Evolutionary conservation across 495 filamentous ascomycete genomes (phyloP).

Genomic region (Tuber borchii): DNA sequence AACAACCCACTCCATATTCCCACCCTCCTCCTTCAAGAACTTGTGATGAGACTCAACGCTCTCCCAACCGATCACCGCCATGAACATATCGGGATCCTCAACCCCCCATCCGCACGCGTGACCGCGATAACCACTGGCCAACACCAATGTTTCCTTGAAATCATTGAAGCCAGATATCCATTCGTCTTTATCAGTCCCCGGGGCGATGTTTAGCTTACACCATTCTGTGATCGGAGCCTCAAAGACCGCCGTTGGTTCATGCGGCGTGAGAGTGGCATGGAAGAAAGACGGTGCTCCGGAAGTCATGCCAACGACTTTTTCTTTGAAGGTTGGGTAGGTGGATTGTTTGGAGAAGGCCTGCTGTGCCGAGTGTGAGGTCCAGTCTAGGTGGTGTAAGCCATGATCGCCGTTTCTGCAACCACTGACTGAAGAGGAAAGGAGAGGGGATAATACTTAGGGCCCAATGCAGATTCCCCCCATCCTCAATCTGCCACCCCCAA

Average conservation of each 20-base stretch:
- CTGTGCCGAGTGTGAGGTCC: not conserved
- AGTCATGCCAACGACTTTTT: not conserved
- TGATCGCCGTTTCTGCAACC: not conserved
- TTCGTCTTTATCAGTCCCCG: conserved; percentile 17
- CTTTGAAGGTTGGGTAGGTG: conserved; percentile 4
- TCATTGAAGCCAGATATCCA: conserved; percentile 6
- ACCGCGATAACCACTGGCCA: conserved; percentile 16
- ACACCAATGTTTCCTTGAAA: conserved; percentile 20
- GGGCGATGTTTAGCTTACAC: conserved; percentile 9
- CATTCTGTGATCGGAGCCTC: conserved; percentile 22
- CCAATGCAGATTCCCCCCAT: conserved; percentile 25
- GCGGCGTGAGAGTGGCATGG: conserved; percentile 21
- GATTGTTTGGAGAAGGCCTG: not conserved
- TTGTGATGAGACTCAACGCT: conserved; percentile 27
- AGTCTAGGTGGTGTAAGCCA: not conserved
- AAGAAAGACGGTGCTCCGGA: conserved; percentile 7
- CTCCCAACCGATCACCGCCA: conserved; percentile 32
- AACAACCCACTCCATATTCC: conserved; percentile 12
- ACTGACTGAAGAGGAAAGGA: not conserved
- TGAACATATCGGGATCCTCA: conserved; percentile 26
- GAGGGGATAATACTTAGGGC: conserved; percentile 14
- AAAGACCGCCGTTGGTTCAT: conserved; percentile 14
- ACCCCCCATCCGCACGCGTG: conserved; percentile 26
- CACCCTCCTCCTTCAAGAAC: conserved; percentile 16
- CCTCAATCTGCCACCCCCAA: conserved; percentile 31